Conservation (phyloP, 2,329 filamentous ascomycete species). For the Aureobasidium leucospermi region DNA sequence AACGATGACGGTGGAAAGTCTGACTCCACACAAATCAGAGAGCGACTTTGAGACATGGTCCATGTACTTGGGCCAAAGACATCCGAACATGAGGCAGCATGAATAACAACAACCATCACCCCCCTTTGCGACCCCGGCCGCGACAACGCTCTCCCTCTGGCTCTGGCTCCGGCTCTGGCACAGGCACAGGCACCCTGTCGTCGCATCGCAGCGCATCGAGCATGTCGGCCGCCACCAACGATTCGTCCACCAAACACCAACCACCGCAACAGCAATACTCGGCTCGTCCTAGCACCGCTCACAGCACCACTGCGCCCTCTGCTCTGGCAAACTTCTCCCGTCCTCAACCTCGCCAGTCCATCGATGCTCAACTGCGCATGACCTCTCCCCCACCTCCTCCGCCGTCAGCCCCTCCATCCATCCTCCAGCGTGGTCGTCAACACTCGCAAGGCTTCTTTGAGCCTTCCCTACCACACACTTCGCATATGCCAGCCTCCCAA, state of each 20-base stretch:
- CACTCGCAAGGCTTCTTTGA: slow-evolving; percentile 72
- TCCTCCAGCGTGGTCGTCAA: slow-evolving; percentile 56
- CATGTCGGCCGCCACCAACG: slow-evolving; percentile 4
- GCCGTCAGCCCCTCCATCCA: slow-evolving; percentile 19
- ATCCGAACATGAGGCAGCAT: not conserved
- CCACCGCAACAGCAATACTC: not conserved
- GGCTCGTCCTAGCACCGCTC: not conserved
- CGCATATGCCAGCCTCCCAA: slow-evolving; percentile 57
- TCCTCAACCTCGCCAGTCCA: slow-evolving; percentile 25
- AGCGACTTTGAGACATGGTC: not conserved
- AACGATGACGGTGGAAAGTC: not conserved
- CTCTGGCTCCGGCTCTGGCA: not conserved
- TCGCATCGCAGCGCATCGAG: slow-evolving; percentile 9
- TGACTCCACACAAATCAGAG: not conserved
- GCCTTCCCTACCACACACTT: slow-evolving; percentile 53
- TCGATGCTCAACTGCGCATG: slow-evolving; percentile 25
- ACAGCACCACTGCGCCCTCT: slow-evolving; percentile 1
- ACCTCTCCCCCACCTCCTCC: not conserved
- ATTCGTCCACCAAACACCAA: not conserved
- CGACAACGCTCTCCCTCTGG: not conserved
- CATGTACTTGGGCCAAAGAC: not conserved
- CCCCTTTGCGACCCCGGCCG: not conserved
- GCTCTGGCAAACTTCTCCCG: slow-evolving; percentile 23
- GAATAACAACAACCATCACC: not conserved
- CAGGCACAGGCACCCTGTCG: not conserved